Percentiles rank a stretch among this genome's conserved stretches.
Evolutionary conservation across 148 eudicot genomes (phyloP).

Genomic region (Spergularia marina): DNA sequence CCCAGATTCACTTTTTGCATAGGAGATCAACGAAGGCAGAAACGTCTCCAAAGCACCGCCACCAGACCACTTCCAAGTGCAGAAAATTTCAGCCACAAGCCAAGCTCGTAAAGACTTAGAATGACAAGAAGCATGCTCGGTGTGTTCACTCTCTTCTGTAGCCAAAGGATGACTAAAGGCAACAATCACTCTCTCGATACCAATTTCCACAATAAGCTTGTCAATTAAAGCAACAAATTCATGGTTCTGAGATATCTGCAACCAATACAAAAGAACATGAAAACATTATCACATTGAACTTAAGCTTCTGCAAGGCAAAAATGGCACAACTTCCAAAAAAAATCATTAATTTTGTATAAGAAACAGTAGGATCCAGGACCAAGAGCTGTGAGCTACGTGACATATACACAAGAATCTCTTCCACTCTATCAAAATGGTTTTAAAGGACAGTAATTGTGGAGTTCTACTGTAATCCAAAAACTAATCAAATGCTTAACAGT

Average conservation of each 20-base stretch:
- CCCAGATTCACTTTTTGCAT: slow-evolving; percentile 35
- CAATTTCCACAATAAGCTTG: slow-evolving; percentile 65
- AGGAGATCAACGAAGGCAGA: slow-evolving; percentile 53
- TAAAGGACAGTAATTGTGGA: not conserved
- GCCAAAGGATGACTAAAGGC: slow-evolving; percentile 32
- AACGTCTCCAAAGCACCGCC: slow-evolving; percentile 71
- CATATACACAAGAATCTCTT: not conserved
- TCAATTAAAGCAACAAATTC: slow-evolving; percentile 60
- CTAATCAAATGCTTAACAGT: not conserved
- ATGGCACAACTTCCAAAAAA: not conserved
- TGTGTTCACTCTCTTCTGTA: slow-evolving; percentile 29
- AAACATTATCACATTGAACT: not conserved
- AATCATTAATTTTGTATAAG: not conserved
- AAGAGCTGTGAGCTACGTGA: slow-evolving; percentile 1
- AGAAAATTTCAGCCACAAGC: slow-evolving; percentile 92
- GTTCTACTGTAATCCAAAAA: too few species aligned
- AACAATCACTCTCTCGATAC: slow-evolving; percentile 52
- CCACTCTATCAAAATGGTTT: not conserved
- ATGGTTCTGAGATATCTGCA: slow-evolving; percentile 50
- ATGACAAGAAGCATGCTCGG: slow-evolving; percentile 27
- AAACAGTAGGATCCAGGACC: not conserved
- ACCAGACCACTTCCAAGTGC: slow-evolving; percentile 88
- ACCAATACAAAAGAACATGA: slow-evolving; percentile 1
- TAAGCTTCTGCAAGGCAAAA: not conserved
- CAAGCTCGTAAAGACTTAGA: slow-evolving; percentile 58